Evolutionary conservation across 169 alveolate species (phyloP), one percentile per base, ranked within the genome.

Genomic region (Cryptosporidium ryanae): DNA sequence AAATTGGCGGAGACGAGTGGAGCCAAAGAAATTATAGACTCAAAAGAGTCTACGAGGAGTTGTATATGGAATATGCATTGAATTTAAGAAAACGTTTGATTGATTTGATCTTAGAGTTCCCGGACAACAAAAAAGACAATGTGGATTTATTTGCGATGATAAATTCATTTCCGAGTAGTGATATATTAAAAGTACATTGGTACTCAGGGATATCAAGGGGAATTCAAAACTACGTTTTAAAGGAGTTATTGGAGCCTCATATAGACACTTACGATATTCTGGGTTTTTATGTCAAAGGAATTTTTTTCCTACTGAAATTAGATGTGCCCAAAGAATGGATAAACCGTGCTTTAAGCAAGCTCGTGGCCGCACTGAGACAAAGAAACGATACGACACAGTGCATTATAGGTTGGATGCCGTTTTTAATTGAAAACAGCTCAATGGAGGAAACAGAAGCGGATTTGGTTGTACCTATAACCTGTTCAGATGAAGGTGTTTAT

Each of bases 381-480:
- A 76, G 87, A 43, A 55, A 50, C 18, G 87, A 59, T 18, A 76
- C 87, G 4, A 76, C 87, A 18, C 87, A 57, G 21, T 76, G 87
- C n/a, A 76, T 76, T 23, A 70, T 76, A 13, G 25, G 49, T 44
- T 76, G 87, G 87, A 76, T 76, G 71, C 87, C 87, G 29, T 61
- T 76, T 44, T 55, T 76, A 34, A 59, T 76, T 17, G 87, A 76
- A 34, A 76, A 76, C n/a, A 44, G 87, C 18, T 59, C 59, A 18
- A 64, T 52, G 18, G 59, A 25, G 6, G 7, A 29, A 29, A 59
- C 49, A 38, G 87, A 76, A 13, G 25, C 87, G 21, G 71, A 76
- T 10, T 46, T 44, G 2, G 31, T 46, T 29, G 59, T 76, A 55
- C 87, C 87, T 13, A 76, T 76, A 76, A 76, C 76, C 6, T 76